These are phyloP conservation scores for Fraxinus nigra DNA, from an alignment of 305 asterid species.

Conservation along the genomic window DNA sequence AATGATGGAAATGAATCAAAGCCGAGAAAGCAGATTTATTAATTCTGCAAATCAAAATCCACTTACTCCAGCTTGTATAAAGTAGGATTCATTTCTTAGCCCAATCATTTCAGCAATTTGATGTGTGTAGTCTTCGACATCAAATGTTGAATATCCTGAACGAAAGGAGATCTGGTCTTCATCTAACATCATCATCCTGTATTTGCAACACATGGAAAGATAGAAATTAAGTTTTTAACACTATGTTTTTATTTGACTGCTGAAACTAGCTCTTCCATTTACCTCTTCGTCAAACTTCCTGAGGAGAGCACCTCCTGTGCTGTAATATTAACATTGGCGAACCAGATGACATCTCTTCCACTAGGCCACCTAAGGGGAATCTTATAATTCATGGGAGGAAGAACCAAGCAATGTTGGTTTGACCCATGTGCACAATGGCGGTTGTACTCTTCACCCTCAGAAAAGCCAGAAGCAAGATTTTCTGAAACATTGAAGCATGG, in stretches of 20 bases:
- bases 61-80: slow-evolving; percentile 88
- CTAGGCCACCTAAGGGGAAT: slow-evolving; percentile 92
- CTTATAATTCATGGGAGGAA: slow-evolving; percentile 76
- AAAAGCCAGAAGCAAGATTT: slow-evolving; percentile 64
- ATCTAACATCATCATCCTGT: slow-evolving; percentile 98
- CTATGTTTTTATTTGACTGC: slow-evolving; percentile 9
- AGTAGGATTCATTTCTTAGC: slow-evolving; percentile 79
- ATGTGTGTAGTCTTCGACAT: slow-evolving; percentile 95
- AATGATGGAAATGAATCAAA: neutral
- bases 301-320: slow-evolving; percentile 96
- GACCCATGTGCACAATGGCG: slow-evolving; percentile 66
- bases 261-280: slow-evolving; percentile 27
- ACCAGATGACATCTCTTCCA: slow-evolving; percentile 95
- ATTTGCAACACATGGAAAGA: slow-evolving; percentile 17
- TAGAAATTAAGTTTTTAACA: neutral
- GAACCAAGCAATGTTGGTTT: slow-evolving; percentile 78
- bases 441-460: slow-evolving; percentile 64
- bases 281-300: slow-evolving; percentile 97
- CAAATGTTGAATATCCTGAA: slow-evolving; percentile 80
- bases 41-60: neutral
- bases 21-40: slow-evolving; percentile 5
- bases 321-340: slow-evolving; percentile 88
- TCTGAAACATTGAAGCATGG: slow-evolving; percentile 89
- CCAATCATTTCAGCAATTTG: slow-evolving; percentile 98
- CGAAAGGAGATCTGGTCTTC: slow-evolving; percentile 96